Base-by-base conservation (phyloP, 768 basidiomycete species). In the Trametes elegans region DNA sequence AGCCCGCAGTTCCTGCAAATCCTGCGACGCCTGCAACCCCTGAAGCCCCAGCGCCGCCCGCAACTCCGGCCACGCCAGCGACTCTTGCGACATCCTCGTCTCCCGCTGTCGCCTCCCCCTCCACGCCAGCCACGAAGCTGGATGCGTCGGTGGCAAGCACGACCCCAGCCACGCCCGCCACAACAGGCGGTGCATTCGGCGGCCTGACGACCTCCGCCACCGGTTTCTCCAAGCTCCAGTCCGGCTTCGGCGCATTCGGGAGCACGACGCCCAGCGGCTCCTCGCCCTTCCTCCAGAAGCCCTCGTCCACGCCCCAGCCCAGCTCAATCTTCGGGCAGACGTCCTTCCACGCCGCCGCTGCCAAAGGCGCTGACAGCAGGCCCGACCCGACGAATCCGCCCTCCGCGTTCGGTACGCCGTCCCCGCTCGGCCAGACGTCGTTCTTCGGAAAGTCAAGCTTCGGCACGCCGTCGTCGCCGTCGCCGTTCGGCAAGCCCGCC, bases 401-500 rank as follows among this genome's bases (percentile, higher is more conserved):
- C 2, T 39, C 63, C 11, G 53, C 62, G 3, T 72, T 73, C 29
- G 70, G 70, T 14, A 21, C 59, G 19, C 54, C 62, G 1, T 63
- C 63, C 0, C 28, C 58, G 23, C 23, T 60, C 9, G 62, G 59
- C 21, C 55, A 49, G 8, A 32, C 57, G 6, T 57, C 64, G 19
- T 56, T 58, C 21, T 66, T 67, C 31, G 62, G 66, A 24, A 49
- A 58, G 49, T 45, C 60, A 9, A 42, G 42, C 26, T 50, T 58
- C 24, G 32, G 55, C 28, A n/a, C n/a, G n/a, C n/a, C n/a, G n/a
- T 43, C 48, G 11, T 13, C 50, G 16, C 62, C 49, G 47, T 62
- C 66, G 7, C 62, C 48, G 1, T 71, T 71, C 18, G 68, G 61
- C 5, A 62, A 67, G 53, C 26, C 66, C 19, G 60, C 54, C 16